Percentiles rank a stretch among this genome's conserved stretches.
Evolutionary conservation across 1,284 basidiomycete species (phyloP).

Genomic region (Exobasidium rhododendri): DNA sequence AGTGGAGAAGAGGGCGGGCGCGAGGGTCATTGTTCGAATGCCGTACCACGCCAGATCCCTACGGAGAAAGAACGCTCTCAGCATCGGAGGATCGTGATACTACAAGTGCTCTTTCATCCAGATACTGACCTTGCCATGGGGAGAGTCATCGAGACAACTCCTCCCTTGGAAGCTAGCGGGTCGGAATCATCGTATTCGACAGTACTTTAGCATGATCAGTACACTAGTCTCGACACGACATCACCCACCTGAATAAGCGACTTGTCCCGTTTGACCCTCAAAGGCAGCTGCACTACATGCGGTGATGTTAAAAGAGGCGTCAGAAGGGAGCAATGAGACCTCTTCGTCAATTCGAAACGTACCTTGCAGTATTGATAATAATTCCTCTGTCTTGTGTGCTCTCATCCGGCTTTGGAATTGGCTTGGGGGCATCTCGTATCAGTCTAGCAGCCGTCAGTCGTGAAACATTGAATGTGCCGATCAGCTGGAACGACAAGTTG

Average conservation of each 20-base stretch:
- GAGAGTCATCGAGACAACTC: constrained; percentile 47
- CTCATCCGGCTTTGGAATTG: constrained; percentile 26
- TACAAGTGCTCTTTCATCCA: neutral
- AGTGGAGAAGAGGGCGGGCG: constrained; percentile 41
- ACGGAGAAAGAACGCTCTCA: neutral
- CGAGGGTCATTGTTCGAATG: constrained; percentile 33
- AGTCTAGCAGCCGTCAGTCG: constrained; percentile 51
- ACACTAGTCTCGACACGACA: neutral
- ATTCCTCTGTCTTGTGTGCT: constrained; percentile 49
- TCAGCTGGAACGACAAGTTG: constrained; percentile 22
- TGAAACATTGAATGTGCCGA: constrained; percentile 55
- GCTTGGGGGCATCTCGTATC: constrained; percentile 31
- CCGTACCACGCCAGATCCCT: constrained; percentile 55
- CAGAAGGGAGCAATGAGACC: too few relatives aligned
- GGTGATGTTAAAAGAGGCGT: too few relatives aligned
- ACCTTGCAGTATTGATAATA: constrained; percentile 26
- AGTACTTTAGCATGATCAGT: neutral
- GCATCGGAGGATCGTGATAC: too few relatives aligned
- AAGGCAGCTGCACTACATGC: constrained; percentile 50
- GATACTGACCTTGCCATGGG: constrained; percentile 50
- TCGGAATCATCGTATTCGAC: neutral
- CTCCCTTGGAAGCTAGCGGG: constrained; percentile 37
- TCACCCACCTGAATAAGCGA: constrained; percentile 42
- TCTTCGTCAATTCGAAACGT: neutral
- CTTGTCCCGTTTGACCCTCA: constrained; percentile 55